Evolutionary conservation across 768 basidiomycete species (phyloP), one percentile per base, ranked within the genome.

Genomic region (Mycena filopes): DNA sequence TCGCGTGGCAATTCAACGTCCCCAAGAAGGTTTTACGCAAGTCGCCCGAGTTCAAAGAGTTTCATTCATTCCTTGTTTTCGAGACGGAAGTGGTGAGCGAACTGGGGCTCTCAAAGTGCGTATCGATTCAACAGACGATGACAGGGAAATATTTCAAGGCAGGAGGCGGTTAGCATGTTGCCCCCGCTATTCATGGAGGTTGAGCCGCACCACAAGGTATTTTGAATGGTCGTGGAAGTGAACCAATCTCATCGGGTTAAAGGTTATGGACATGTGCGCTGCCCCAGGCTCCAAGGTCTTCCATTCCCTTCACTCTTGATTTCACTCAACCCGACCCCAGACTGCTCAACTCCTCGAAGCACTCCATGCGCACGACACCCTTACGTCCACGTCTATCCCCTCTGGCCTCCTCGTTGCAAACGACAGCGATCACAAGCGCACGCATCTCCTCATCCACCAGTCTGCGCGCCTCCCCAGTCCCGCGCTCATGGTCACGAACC

Each of bases 101-200:
- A 8, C 10, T 56, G 20, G n/a, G n/a, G 15, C 33, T 9, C 54
- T 4, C 42, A 53, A 3, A 23, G 18, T 9, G 11, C 50, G 58
- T 51, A 55, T n/a, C 47, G 53, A 0, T 13, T 25, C 42, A 50
- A 50, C 25, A n/a, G n/a, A n/a, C 68, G 49, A 55, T 21, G 10
- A 0, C 70, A 96, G 95, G 96, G 98, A 49, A 99, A 99, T 71
- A 84, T 99, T 49, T 97, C 95, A 13, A 83, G 98, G 23, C 96
- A 98, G 77, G 98, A 99, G 78, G 96, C 95, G 20, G 98, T 99
- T 62, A 97, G 95, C 75, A 99, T 99, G 98, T 82, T 99, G n/a
- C 98, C 98, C 7, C 97, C 98, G 1, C 85, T 99, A 2, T 89
- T 99, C 70, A 86, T 99, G 36, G 93, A 95, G 59, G 94, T 99